A percentile compares a stretch with the other conserved stretches of the same genome.
phyloP scores from a whole-genome alignment of 106 monocot species.

The Ottelia alismoides region DNA sequence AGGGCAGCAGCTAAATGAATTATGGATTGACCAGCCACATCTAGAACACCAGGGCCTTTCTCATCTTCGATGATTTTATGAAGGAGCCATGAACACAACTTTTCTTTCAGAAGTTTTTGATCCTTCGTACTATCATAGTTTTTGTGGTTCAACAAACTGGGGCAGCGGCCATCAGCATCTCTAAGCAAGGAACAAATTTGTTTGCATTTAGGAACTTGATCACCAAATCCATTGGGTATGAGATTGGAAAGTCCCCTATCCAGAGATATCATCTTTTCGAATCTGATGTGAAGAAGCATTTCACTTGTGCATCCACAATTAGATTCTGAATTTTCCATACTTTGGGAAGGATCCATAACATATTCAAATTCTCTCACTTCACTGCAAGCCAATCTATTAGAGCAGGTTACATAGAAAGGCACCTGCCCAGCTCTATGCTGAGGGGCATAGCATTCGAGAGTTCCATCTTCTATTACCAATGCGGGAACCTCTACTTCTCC shows the following conservation, averaged over 20 bases:
- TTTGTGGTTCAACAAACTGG: too few relatives aligned
- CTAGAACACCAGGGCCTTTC: too few relatives aligned
- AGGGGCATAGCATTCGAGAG: slow-evolving; percentile 62
- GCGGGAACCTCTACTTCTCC: slow-evolving; percentile 94
- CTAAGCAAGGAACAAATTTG: too few relatives aligned
- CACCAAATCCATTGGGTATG: background rate
- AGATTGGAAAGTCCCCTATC: slow-evolving; percentile 8
- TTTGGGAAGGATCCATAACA: slow-evolving; percentile 14
- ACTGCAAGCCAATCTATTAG: slow-evolving; percentile 86
- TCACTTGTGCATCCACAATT: slow-evolving; percentile 12
- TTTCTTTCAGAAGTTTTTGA: too few relatives aligned
- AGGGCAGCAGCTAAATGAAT: too few relatives aligned
- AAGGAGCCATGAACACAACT: too few relatives aligned
- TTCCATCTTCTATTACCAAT: slow-evolving; percentile 48
- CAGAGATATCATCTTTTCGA: slow-evolving; percentile 50
- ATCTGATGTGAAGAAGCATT: slow-evolving; percentile 37
- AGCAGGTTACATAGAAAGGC: slow-evolving; percentile 87
- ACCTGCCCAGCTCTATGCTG: slow-evolving; percentile 66
- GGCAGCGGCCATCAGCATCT: too few relatives aligned
- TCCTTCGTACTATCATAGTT: too few relatives aligned
- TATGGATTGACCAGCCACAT: too few relatives aligned
- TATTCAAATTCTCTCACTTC: slow-evolving; percentile 94
- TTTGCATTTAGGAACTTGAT: slow-evolving; percentile 22
- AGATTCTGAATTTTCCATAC: slow-evolving; percentile 25
- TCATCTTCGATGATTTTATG: too few relatives aligned